These are phyloP conservation scores for Circinella minor DNA, from an alignment of 371 early-diverging fungal genomes.

Conservation along the genomic window DNA sequence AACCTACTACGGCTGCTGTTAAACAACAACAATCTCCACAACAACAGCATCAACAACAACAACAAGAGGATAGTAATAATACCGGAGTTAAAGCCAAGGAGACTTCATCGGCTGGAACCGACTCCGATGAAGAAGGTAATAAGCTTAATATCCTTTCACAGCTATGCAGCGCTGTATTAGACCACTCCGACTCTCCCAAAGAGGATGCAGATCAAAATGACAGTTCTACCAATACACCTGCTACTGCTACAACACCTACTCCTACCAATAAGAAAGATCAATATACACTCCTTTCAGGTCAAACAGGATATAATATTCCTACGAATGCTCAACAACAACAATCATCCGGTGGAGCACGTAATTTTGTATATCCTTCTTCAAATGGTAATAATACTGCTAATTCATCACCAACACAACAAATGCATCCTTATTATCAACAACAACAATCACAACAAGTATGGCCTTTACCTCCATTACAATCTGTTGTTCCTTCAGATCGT, in stretches of 20 bases:
- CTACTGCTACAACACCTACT: not conserved
- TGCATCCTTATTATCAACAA: slow-evolving; percentile 2
- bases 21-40: slow-evolving; percentile 11
- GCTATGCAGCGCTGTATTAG: slow-evolving; percentile 54
- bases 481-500: slow-evolving; percentile 17
- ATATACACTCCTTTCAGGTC: slow-evolving; percentile 6
- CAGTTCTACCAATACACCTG: not conserved
- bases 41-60: slow-evolving; percentile 10
- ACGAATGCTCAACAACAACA: slow-evolving; percentile 4
- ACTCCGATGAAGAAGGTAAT: slow-evolving; percentile 52
- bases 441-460: slow-evolving; percentile 16
- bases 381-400: slow-evolving; percentile 10
- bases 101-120: slow-evolving; percentile 20
- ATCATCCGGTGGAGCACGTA: not conserved
- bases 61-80: not conserved
- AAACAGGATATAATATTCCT: slow-evolving; percentile 10
- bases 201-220: slow-evolving; percentile 14
- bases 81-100: slow-evolving; percentile 10
- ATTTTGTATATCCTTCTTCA: slow-evolving; percentile 1
- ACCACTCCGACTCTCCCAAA: slow-evolving; percentile 31
- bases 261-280: not conserved
- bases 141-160: slow-evolving; percentile 54
- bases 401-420: not conserved
- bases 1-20: not conserved
- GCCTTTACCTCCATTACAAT: slow-evolving; percentile 21